Base-by-base conservation (phyloP, 495 filamentous ascomycete species). In the Neurospora sp. region DNA sequence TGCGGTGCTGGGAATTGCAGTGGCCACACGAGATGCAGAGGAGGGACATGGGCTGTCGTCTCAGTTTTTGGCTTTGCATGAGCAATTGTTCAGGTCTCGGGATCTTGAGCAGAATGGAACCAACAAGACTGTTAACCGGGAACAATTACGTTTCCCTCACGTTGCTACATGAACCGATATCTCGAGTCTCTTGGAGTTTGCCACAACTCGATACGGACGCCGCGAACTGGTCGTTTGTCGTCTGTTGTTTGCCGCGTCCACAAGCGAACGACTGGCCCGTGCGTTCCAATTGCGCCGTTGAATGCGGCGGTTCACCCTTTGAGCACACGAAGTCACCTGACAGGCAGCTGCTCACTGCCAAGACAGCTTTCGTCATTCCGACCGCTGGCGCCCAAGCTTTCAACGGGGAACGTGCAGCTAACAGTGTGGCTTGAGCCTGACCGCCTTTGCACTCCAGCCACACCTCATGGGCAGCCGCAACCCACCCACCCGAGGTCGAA, bases 251-350 rank as follows among this genome's bases (percentile, higher is more conserved):
- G 35, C 35, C 35, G 35, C 35, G n/a, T 14, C 53, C 16, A 73
- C 41, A 42, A n/a, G 37, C 18, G 20, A 37, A 59, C 75, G 48
- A 35, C 27, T 65, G 53, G 53, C 7, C 3, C 27, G 53, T 65
- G 53, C 53, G 27, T 9, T 35, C 7, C 2, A 31, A 37, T 65
- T 35, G 27, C 53, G 53, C 22, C 6, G 20, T 12, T 59, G 53
- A 35, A 61, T 27, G 10, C 9, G 20, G 20, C n/a, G 20, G 4
- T 16, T 27, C 53, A 61, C 53, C 14, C 5, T 31, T 16, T 59
- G 20, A 31, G 22, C 48, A 31, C 53, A 65, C 75, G 75, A 73
- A 42, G 68, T 76, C 75, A 76, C 75, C 71, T 76, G 75, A 75
- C 48, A 59, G 46, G 8, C 27, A 44, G 39, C 22, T 41, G 27